phyloP scores from a whole-genome alignment of 169 alveolate species.

The Cryptosporidium sp. region DNA sequence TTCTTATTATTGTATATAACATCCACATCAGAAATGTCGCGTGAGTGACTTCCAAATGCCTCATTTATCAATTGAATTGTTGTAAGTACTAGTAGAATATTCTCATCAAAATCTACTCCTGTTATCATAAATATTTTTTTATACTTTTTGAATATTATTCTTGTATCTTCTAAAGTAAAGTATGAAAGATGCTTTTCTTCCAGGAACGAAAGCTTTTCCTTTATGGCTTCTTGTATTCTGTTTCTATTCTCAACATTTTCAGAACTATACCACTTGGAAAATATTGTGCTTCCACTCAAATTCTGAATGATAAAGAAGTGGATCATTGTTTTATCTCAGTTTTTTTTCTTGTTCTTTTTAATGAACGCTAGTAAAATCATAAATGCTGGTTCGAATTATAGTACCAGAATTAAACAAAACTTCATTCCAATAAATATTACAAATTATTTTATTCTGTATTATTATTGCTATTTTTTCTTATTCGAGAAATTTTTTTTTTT shows the following conservation, averaged over 20 bases:
- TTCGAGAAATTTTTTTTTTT: neutral
- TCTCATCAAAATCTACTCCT: constrained; percentile 61
- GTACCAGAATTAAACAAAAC: neutral
- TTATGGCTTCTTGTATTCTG: constrained; percentile 32
- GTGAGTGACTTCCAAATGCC: constrained; percentile 39
- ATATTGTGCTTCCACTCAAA: constrained; percentile 47
- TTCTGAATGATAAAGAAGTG: constrained; percentile 51
- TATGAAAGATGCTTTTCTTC: constrained; percentile 38
- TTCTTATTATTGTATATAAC: constrained; percentile 40
- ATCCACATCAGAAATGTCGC: constrained; percentile 55
- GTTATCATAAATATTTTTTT: constrained; percentile 29
- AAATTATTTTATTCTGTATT: no score
- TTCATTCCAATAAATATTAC: neutral
- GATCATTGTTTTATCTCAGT: constrained; percentile 16
- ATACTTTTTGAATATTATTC: constrained; percentile 38
- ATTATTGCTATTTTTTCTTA: no score
- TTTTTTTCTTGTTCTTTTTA: neutral
- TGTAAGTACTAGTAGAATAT: constrained; percentile 12
- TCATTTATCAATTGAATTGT: constrained; percentile 48
- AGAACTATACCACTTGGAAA: constrained; percentile 57
- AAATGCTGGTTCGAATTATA: neutral
- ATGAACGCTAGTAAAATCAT: neutral
- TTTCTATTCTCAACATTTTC: constrained; percentile 17
- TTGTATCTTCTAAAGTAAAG: constrained; percentile 23
- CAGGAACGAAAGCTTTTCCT: constrained; percentile 5